Base-by-base conservation (phyloP, 805 yeast genomes). In the Kregervanrija delftensis region DNA sequence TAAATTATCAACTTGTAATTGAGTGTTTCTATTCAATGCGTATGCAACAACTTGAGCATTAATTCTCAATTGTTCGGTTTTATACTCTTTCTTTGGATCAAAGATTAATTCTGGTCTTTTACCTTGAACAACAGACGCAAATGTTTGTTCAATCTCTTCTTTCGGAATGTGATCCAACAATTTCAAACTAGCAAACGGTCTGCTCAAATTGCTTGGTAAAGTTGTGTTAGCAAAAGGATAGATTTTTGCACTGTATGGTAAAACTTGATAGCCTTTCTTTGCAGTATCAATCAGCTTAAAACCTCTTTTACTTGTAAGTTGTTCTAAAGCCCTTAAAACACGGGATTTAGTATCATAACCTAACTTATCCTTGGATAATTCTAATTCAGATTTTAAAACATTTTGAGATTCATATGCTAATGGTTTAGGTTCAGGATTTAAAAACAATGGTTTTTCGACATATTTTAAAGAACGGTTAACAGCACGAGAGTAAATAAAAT, bases 21-120 rank as follows among this genome's bases (percentile, higher is more conserved):
- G 66, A 5, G 66, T 51, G 33, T 62, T 62, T 22, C 54, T 48
- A 43, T 61, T 62, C 43, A 62, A 47, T 3, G 57, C 53, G 44
- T 62, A 58, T 9, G 56, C 56, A 35, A 61, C 63, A 13, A 54
- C 66, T 34, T 57, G 58, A 5, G 65, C 64, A 43, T 59, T 59
- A 33, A 62, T 47, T 33, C 52, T 50, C 31, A 49, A 39, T 32
- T 54, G 57, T 15, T 52, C 51, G 11, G 63, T 61, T 45, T 53
- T 52, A 48, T 53, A 59, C 2, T 48, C 37, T 1, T 38, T 44
- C 2, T 50, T 32, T 14, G 56, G 41, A 40, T 56, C 54, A 36
- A 51, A 48, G 1, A 42, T 38, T 28, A 61, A 30, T 39, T 60
- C 64, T 4, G 46, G 49, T 50, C 66, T 54, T 30, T 47, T 28